Evolutionary conservation across 2,329 filamentous ascomycete genomes (phyloP), one percentile per base, ranked within the genome.

Genomic region (Tolypocladium tundrense): DNA sequence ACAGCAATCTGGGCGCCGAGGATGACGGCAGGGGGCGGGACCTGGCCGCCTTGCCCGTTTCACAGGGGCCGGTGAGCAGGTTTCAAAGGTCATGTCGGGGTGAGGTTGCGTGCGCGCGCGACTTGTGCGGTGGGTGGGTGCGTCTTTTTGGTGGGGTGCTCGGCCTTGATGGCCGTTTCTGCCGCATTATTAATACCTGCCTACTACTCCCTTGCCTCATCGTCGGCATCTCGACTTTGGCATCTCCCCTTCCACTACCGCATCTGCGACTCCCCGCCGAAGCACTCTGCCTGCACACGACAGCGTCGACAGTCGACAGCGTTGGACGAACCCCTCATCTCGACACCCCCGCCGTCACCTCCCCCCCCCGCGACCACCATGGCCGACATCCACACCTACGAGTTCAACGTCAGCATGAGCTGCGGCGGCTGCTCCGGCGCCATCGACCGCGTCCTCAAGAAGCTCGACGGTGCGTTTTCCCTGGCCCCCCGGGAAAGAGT

Each of bases 371-470:
- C 35, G 33, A 24, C 27, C 57, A 63, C 56, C 57, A 91, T 92
- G 88, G 77, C 86, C 60, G 85, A 88, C 65, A 90, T 66, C 50
- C 91, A 96, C 80, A 90, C 85, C 66, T 97, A 97, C 88, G 90
- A 94, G 75, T 97, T 97, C 81, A 87, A 92, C 75, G 85, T 97
- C 73, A 81, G 79, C 75, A 99, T 99, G 94, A 88, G 80, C 81
- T 99, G 94, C 78, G 85, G 90, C 71, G 94, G 94, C 73, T 99
- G 94, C 86, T 97, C 92, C 52, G 91, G 92, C 69, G 94, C 94
- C 65, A 82, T 99, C 51, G 89, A 96, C 76, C 84, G 91, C 56
- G 91, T 97, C 52, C 85, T 99, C 63, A 93, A 90, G 79, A 96
- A 91, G 78, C 85, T 96, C 2, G 88, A 95, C 24, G 91, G 92